Conservation (phyloP, 352 stramenopile genomes). For the Plasmopara muralis region DNA sequence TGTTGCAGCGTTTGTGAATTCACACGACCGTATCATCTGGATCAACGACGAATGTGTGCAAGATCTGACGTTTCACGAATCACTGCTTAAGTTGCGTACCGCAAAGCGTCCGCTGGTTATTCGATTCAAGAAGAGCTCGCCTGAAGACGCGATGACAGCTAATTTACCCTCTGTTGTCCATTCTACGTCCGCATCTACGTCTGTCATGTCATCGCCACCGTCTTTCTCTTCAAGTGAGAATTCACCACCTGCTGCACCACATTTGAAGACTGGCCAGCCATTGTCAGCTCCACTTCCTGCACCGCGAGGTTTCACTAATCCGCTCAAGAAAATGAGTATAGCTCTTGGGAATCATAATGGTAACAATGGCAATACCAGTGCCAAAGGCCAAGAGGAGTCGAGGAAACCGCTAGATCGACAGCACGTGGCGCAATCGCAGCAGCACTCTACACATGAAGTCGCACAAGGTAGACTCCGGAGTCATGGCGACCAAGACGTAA, state of each 20-base stretch:
- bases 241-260: slow-evolving; percentile 9
- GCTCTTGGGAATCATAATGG: slow-evolving; percentile 35
- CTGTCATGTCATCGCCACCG: slow-evolving; percentile 15
- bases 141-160: slow-evolving; percentile 29
- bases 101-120: slow-evolving; percentile 78
- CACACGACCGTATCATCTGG: slow-evolving; percentile 65
- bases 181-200: slow-evolving; percentile 19
- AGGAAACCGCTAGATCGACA: slow-evolving; percentile 20
- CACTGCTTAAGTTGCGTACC: slow-evolving; percentile 75
- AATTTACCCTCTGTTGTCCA: slow-evolving; percentile 19
- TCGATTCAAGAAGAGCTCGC: slow-evolving; percentile 70
- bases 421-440: slow-evolving; percentile 13
- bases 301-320: slow-evolving; percentile 45
- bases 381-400: slow-evolving; percentile 31
- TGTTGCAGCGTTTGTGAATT: slow-evolving; percentile 44
- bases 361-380: slow-evolving; percentile 18
- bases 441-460: slow-evolving; percentile 13
- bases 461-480: slow-evolving; percentile 21
- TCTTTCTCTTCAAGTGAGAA: slow-evolving; percentile 10
- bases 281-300: slow-evolving; percentile 16
- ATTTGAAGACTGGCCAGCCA: slow-evolving; percentile 20
- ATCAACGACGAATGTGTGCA: slow-evolving; percentile 80
- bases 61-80: slow-evolving; percentile 73
- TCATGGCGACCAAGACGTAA: slow-evolving; percentile 34
- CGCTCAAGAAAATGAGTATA: slow-evolving; percentile 55